Evolutionary conservation across 345 rosid genomes (phyloP).

Genomic region (Carallia brachiata): DNA sequence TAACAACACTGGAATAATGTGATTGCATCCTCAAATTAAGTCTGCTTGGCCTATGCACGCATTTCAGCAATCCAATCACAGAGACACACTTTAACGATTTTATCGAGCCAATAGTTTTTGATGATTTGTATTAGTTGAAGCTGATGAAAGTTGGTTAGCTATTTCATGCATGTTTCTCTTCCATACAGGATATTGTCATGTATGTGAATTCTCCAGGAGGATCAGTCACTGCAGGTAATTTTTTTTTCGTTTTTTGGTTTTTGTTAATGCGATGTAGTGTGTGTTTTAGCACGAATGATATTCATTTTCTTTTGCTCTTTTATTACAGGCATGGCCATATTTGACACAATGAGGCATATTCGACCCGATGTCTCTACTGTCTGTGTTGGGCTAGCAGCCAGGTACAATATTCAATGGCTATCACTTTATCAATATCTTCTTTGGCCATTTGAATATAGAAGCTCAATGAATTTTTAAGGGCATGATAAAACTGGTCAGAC

Average conservation of each 20-base stretch:
- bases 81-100: not conserved
- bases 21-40: no score
- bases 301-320: constrained; percentile 5
- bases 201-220: constrained; percentile 99
- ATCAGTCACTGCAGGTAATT: constrained; percentile 93
- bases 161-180: constrained; percentile 10
- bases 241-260: constrained; percentile 1
- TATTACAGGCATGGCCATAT: constrained; percentile 84
- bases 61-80: not conserved
- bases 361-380: constrained; percentile 94
- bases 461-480: no score
- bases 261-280: not conserved
- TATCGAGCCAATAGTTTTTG: not conserved
- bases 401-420: constrained; percentile 44
- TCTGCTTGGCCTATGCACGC: no score
- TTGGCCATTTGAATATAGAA: no score
- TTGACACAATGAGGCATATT: constrained; percentile 93
- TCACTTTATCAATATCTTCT: no score
- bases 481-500: no score
- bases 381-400: constrained; percentile 95
- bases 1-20: no score
- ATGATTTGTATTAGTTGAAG: not conserved
- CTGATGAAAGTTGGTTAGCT: not conserved
- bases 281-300: not conserved
- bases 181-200: constrained; percentile 86